Conservation (phyloP, 163 green algal genomes). For the Scenedesmus sp. region DNA sequence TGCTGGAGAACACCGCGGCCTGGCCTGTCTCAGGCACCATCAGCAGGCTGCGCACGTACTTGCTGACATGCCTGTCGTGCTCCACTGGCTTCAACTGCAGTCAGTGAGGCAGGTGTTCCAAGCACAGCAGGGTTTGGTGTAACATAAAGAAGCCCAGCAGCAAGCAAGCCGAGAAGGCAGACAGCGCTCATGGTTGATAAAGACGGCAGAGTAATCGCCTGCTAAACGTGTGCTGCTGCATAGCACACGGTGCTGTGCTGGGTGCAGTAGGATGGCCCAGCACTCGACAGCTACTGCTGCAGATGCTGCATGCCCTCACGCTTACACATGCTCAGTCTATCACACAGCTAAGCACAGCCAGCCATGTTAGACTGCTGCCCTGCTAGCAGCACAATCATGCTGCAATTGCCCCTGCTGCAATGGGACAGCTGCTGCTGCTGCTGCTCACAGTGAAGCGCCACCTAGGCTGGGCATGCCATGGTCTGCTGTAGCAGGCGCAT, state of each 20-base stretch:
- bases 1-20: conserved; percentile 53
- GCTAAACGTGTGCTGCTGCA: no score
- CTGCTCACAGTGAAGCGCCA: conserved; percentile 54
- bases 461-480: conserved; percentile 32
- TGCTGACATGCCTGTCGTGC: background rate
- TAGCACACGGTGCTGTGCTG: background rate
- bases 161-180: background rate
- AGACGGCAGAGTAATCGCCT: no score
- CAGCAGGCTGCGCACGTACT: conserved; percentile 65
- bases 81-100: conserved; percentile 50
- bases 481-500: conserved; percentile 52
- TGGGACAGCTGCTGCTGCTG: background rate
- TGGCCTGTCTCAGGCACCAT: conserved; percentile 56
- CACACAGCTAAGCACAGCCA: no score
- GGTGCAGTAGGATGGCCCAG: background rate
- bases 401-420: no score
- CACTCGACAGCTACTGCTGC: background rate
- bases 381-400: background rate
- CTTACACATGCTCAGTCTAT: no score
- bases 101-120: background rate
- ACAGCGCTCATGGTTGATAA: background rate
- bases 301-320: background rate
- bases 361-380: no score
- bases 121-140: background rate
- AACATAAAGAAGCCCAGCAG: background rate